These are phyloP conservation scores for Hanseniaspora taiwanica DNA, from an alignment of 805 yeast species.

Conservation along the genomic window DNA sequence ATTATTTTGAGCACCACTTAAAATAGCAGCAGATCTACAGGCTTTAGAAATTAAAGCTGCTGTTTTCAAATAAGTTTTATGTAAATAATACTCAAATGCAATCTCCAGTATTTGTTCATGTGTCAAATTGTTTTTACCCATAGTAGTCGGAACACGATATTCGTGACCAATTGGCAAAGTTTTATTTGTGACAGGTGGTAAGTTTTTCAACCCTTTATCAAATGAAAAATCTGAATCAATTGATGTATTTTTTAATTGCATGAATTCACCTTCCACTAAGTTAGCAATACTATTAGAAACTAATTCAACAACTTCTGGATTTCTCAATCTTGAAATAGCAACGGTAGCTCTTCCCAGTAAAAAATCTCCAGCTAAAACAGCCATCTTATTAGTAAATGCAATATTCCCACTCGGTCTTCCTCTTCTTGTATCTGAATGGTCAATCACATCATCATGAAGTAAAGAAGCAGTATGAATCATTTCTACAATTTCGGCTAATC, in stretches of 20 bases:
- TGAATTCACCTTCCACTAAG: constrained; percentile 94
- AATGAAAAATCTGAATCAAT: constrained; percentile 35
- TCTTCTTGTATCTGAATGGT: constrained; percentile 73
- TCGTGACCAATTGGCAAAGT: constrained; percentile 51
- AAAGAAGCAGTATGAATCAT: constrained; percentile 96
- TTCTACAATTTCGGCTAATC: constrained; percentile 94
- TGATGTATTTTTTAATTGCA: constrained; percentile 94
- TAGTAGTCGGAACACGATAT: constrained; percentile 28
- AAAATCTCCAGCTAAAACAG: constrained; percentile 94
- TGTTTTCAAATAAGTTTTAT: constrained; percentile 89
- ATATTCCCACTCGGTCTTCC: constrained; percentile 85
- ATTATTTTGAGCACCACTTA: constrained; percentile 66
- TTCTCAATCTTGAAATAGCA: constrained; percentile 80
- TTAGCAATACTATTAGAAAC: constrained; percentile 94
- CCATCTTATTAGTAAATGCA: constrained; percentile 95
- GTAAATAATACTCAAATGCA: constrained; percentile 91
- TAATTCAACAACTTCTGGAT: constrained; percentile 94
- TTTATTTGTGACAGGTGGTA: constrained; percentile 49
- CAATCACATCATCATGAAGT: constrained; percentile 94
- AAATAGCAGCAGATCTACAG: constrained; percentile 82
- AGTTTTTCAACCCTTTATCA: constrained; percentile 11
- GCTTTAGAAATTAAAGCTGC: constrained; percentile 91
- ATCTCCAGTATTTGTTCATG: constrained; percentile 60
- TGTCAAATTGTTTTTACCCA: constrained; percentile 21
- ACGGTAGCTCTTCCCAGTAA: constrained; percentile 92